These are phyloP conservation scores for Pichia sp. DNA, from an alignment of 1,139 yeast genomes.

Conservation along the genomic window DNA sequence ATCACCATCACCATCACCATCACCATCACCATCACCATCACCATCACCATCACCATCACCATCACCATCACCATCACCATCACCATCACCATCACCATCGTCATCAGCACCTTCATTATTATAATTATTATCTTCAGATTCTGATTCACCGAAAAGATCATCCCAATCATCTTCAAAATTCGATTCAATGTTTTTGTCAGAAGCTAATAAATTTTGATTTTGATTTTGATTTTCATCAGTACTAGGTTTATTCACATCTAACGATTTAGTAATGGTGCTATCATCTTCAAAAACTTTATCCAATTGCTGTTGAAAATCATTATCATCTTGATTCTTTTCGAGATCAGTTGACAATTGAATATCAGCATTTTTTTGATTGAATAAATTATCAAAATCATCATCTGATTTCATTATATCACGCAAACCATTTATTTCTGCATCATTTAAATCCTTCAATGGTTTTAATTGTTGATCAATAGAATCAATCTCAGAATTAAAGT, in stretches of 20 bases:
- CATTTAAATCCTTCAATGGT: conserved; percentile 3
- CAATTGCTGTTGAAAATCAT: conserved; percentile 3
- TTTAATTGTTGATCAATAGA: conserved; percentile 12
- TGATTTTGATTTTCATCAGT: too few relatives aligned
- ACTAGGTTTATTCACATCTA: conserved; percentile 6
- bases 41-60: conserved; percentile 31
- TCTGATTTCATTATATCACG: conserved; percentile 9
- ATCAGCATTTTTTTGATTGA: conserved; percentile 7
- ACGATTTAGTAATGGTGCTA: conserved; percentile 7
- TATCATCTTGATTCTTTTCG: background rate
- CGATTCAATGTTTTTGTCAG: conserved; percentile 6
- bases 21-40: conserved; percentile 8
- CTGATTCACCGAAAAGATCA: conserved; percentile 16
- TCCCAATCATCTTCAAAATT: conserved; percentile 16
- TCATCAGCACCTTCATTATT: conserved; percentile 11
- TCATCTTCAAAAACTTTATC: conserved; percentile 11
- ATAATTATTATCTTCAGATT: too few relatives aligned
- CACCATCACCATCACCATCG: conserved; percentile 4
- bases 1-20: conserved; percentile 3
- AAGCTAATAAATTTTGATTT: background rate
- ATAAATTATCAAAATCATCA: conserved; percentile 11
- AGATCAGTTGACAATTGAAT: background rate
- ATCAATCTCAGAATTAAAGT: conserved; percentile 12
- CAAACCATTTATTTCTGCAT: conserved; percentile 3
- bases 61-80: conserved; percentile 8